Percentiles rank a stretch among this genome's conserved stretches.
Conservation (phyloP, 768 basidiomycete genomes). For the Suillus sp. region DNA sequence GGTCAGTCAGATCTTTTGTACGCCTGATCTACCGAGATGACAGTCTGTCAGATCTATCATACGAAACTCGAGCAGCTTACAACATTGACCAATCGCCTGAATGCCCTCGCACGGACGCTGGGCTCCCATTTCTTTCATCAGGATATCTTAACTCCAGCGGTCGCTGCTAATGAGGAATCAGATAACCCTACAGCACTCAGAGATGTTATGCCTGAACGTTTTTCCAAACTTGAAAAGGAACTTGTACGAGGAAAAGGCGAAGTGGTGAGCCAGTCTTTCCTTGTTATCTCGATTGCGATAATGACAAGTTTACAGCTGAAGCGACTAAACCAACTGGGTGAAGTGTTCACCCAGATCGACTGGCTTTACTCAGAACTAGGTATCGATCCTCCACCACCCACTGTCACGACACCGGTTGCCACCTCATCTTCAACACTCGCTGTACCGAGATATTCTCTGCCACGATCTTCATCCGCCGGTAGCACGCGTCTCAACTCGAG, state of each 20-base stretch:
- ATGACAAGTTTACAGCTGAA: constrained; percentile 49
- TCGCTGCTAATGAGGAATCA: constrained; percentile 44
- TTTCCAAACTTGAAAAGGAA: constrained; percentile 81
- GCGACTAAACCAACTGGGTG: constrained; percentile 64
- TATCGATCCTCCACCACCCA: constrained; percentile 58
- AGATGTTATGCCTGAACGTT: constrained; percentile 81
- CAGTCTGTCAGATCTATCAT: constrained; percentile 57
- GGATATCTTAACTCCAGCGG: constrained; percentile 54
- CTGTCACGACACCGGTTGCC: constrained; percentile 41
- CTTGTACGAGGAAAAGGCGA: constrained; percentile 85
- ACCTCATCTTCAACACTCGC: constrained; percentile 43
- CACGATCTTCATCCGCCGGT: constrained; percentile 48
- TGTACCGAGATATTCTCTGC: constrained; percentile 37
- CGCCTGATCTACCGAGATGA: constrained; percentile 6
- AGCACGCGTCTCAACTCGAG: constrained; percentile 18
- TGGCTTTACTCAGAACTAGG: constrained; percentile 85
- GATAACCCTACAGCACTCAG: constrained; percentile 45
- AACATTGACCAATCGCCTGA: constrained; percentile 68
- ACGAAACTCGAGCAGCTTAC: constrained; percentile 76
- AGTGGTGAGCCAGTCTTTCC: constrained; percentile 55
- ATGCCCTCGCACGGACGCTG: constrained; percentile 56
- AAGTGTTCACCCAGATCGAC: constrained; percentile 73
- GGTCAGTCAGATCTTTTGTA: constrained; percentile 43
- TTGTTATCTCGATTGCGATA: constrained; percentile 12
- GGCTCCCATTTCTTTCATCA: constrained; percentile 57